Base-by-base conservation (phyloP, 768 basidiomycete genomes). In the Pisolithus sp. region DNA sequence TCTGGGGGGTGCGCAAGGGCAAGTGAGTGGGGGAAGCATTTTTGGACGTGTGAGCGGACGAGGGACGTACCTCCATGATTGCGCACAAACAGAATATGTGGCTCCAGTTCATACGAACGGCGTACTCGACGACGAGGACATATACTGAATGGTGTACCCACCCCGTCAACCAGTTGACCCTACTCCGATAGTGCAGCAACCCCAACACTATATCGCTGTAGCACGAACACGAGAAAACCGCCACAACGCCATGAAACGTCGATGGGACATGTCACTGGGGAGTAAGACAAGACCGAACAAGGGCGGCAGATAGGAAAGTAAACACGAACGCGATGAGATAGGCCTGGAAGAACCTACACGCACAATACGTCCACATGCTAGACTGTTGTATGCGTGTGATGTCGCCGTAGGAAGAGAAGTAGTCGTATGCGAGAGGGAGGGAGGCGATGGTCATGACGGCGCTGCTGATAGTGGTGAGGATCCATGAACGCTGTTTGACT, bases 111-210 rank as follows among this genome's bases (percentile, higher is more conserved):
- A 57, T 54, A 23, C 68, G 62, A 17, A 74, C 63, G 3, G 71
- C 57, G 52, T 74, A 61, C 23, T 76, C 67, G 53, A 75, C 69
- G 9, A 79, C 58, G 41, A 65, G 57, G 50, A 78, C 59, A 55
- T 79, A 78, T 24, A 69, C 53, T 1, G 67, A 56, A 57, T 78
- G 76, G 48, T 81, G 79, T 20, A 78, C 66, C 80, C 80, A 81
- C 3, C 80, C 80, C n/a, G 75, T 77, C 31, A 78, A 58, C 1
- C 78, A 43, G n/a, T 75, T 76, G 50, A 79, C 52, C 40, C 73
- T 73, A 46, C 69, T 67, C 10, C 68, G 72, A 60, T 82, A 82
- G 55, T 73, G 70, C 47, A 75, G 28, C 48, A 64, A 61, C 20
- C 80, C 80, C 37, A 78, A 60, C 2, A 68, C 53, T 46, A 81